Base-by-base conservation (phyloP, 257 asterid species). In the Penstemon davidsonii region DNA sequence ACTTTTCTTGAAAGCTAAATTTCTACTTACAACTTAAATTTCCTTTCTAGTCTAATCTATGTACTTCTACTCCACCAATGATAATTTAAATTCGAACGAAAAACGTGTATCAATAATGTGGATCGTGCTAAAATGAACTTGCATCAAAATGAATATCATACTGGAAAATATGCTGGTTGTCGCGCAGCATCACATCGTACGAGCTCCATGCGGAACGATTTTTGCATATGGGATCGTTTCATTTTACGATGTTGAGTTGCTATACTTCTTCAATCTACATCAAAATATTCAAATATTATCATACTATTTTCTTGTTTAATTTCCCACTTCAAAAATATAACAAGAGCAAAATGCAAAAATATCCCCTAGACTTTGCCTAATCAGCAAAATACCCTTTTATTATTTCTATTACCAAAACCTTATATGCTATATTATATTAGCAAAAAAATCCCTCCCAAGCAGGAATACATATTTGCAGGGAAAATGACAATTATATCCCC, bases 251-350 rank as follows among this genome's bases (percentile, higher is more conserved):
- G 5, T 7, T 38, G 54, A 12, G 51, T 50, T 47, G 66, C 80
- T 76, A 84, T 72, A 84, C 87, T 75, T 84, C 90, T 79, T 84
- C 90, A 58, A 84, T 84, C 90, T 83, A 60, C 64, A 68, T 11
- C 37, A 41, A 6, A 56, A 63, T 5, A 67, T 39, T 37, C 8
- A 51, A 47, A 18, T 42, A 6, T 8, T 9, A 39, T 59, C 60
- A 39, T 25, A 5, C 8, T n/a, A 13, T 25, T 25, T 25, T 25
- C 33, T 25, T 25, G 33, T 25, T 25, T 25, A 2, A 0, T 25
- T 25, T 25, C 33, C 33, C 33, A 25, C 33, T 25, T 25, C 33
- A 25, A 25, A 25, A 25, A 25, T 25, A 25, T 25, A 25, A 25
- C 33, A 25, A 25, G 33, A 25, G 33, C 2, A 2, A 25, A 25